Evolutionary conservation across 352 stramenopile species (phyloP), one percentile per base, ranked within the genome.

Genomic region (Phytophthora rubi): DNA sequence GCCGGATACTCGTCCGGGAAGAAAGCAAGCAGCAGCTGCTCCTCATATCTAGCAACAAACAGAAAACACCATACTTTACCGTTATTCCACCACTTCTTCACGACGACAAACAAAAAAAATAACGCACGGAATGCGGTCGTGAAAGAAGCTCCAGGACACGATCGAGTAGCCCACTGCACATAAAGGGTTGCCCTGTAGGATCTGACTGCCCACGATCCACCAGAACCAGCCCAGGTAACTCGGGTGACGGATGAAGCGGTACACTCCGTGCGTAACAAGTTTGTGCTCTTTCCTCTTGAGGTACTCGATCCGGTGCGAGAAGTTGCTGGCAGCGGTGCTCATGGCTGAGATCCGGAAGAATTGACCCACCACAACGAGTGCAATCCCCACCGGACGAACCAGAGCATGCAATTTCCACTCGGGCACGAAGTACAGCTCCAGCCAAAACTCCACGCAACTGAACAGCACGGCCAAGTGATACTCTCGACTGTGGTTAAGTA

Each of bases 171-270:
- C 76, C 26, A 98, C 21, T 1, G 77, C 76, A 62, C 90, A 97
- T 16, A 99, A 9, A 16, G 85, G 85, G 73, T 99, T 99, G 13
- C 84, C 88, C 13, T 99, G 72, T 49, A 99, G 62, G 16, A 99
- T 70, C 78, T 99, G 97, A 59, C 91, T 98, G 39, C 93, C 94
- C 49, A 99, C 79, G n/a, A 88, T 96, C 96, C 96, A 99, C 70
- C 96, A 97, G 71, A 98, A 99, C 91, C 97, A 99, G 70, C 97
- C 97, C 48, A 97, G 80, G 76, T 99, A 99, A 26, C 89, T 98
- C 67, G 96, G 96, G 80, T 99, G 97, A 37, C 97, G 91, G 58
- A 99, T 83, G 60, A 88, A 94, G 44, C 79, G 85, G 74, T 99
- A 99, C 48, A 98, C 77, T 67, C 93, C 93, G 76, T 97, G 76